Evolutionary conservation across 2,329 filamentous ascomycete genomes (phyloP).

Genomic region (Orbilia blumenaviensis): DNA sequence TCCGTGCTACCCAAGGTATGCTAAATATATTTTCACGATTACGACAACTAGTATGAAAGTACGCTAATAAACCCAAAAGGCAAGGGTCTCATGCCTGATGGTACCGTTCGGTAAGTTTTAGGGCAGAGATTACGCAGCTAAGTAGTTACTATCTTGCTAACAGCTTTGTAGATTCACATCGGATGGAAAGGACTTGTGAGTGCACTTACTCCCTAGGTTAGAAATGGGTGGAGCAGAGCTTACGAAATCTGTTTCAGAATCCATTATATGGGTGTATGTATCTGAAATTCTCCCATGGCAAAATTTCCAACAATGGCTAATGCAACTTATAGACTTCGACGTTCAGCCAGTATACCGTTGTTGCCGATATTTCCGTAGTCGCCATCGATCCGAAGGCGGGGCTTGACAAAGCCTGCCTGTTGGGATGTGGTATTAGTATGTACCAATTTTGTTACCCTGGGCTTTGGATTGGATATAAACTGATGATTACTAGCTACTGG

Average conservation of each 20-base stretch:
- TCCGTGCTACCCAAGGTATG: conserved; percentile 66
- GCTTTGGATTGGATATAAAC: neutral
- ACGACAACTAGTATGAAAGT: neutral
- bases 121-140: neutral
- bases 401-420: conserved; percentile 94
- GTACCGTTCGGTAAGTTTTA: conserved; percentile 73
- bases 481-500: conserved; percentile 72
- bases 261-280: conserved; percentile 85
- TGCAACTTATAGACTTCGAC: conserved; percentile 73
- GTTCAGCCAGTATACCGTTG: conserved; percentile 98
- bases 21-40: neutral
- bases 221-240: conserved; percentile 61
- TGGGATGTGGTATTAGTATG: conserved; percentile 89
- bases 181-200: conserved; percentile 33
- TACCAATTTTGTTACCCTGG: neutral
- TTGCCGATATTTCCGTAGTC: conserved; percentile 97
- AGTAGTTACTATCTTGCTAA: neutral
- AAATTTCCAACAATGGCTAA: neutral
- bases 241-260: conserved; percentile 70
- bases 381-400: conserved; percentile 88
- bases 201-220: neutral
- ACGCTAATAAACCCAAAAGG: conserved; percentile 13
- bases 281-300: neutral
- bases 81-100: conserved; percentile 90
- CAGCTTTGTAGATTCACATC: conserved; percentile 17